A percentile compares a stretch with the other conserved stretches of the same genome.
phyloP scores from a whole-genome alignment of 2,329 filamentous ascomycete genomes.

The Microthyrium microscopicum region DNA sequence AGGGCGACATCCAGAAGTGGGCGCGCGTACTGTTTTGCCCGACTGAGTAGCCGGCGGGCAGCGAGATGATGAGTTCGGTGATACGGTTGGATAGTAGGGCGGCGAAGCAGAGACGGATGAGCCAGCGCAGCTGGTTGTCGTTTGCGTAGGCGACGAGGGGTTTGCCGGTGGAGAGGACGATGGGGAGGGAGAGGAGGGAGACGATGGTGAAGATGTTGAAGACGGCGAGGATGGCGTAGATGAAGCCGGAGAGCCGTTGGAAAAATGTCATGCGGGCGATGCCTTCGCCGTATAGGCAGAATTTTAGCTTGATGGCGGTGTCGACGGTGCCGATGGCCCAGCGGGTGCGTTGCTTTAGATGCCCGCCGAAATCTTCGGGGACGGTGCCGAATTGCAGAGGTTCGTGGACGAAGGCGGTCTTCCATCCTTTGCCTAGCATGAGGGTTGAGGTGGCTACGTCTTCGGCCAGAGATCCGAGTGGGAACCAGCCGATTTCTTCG shows the following conservation, averaged over 20 bases:
- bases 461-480: constrained; percentile 41
- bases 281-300: constrained; percentile 11
- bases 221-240: constrained; percentile 8
- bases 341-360: constrained; percentile 13
- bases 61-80: constrained; percentile 8
- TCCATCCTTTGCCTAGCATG: constrained; percentile 45
- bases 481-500: constrained; percentile 45
- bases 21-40: constrained; percentile 9
- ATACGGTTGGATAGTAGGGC: constrained; percentile 8
- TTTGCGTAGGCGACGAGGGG: constrained; percentile 9
- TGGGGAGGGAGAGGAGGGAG: constrained; percentile 9
- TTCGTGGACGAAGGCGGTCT: constrained; percentile 28
- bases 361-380: constrained; percentile 11
- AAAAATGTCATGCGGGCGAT: constrained; percentile 10
- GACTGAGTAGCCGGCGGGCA: constrained; percentile 9
- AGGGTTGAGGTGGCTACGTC: constrained; percentile 43
- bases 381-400: constrained; percentile 13
- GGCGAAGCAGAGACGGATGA: constrained; percentile 9
- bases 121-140: constrained; percentile 9
- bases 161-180: constrained; percentile 9
- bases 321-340: constrained; percentile 14
- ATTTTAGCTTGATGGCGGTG: constrained; percentile 11
- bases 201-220: constrained; percentile 9
- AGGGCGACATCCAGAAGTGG: constrained; percentile 10
- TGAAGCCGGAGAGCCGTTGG: constrained; percentile 10